Conservation (phyloP, 257 asterid genomes). For the Nicotiana tomentosiformis region DNA sequence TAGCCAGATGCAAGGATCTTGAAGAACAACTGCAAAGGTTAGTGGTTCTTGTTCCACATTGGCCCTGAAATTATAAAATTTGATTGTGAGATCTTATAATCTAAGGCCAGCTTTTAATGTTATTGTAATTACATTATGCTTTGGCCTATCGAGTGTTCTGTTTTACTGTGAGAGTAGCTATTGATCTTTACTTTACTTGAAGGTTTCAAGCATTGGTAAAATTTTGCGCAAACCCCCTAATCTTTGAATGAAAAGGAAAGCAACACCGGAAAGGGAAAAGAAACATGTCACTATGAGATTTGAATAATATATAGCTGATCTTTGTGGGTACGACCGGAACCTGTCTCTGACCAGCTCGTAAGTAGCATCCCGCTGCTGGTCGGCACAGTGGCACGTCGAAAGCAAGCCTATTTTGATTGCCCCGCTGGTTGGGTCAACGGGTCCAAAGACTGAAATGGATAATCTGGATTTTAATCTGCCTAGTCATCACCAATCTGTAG, state of each 20-base stretch:
- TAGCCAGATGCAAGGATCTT: slow-evolving; percentile 61
- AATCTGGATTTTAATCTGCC: no score
- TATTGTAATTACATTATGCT: neutral
- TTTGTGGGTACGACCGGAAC: no score
- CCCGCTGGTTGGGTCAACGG: no score
- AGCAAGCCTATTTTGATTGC: no score
- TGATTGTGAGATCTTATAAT: neutral
- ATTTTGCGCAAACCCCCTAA: neutral
- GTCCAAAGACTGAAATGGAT: no score
- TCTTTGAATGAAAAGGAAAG: no score
- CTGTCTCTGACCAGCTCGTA: no score
- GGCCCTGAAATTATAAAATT: neutral
- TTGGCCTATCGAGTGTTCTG: neutral
- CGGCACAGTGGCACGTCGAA: no score
- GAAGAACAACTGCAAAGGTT: slow-evolving; percentile 71
- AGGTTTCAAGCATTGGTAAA: neutral
- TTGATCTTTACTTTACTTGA: neutral
- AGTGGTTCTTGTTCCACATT: neutral
- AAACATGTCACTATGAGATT: no score
- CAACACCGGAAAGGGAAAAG: no score
- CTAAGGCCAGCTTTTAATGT: neutral
- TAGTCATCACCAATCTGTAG: neutral
- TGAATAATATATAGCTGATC: no score
- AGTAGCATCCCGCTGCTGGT: no score
- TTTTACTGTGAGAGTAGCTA: neutral